Evolutionary conservation across 805 yeast genomes (phyloP).

Genomic region (Sugiyamaella valdiviana): DNA sequence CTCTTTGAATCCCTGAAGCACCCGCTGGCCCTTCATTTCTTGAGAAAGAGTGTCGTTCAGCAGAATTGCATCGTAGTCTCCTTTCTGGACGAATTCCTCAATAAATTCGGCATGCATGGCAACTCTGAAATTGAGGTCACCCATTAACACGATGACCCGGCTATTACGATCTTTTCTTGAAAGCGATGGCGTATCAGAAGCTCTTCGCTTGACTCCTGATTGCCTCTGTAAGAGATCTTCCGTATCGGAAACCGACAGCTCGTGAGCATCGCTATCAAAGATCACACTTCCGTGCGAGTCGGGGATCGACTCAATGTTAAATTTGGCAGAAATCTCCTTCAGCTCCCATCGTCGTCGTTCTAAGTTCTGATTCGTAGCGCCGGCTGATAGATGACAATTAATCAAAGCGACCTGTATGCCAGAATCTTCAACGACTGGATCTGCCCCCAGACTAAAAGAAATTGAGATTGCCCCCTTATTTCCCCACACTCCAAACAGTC

Average conservation of each 20-base stretch:
- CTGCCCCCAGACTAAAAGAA: constrained; percentile 38
- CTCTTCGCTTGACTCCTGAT: background rate
- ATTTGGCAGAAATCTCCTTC: constrained; percentile 33
- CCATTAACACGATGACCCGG: constrained; percentile 34
- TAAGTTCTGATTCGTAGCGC: constrained; percentile 36
- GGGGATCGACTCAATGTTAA: constrained; percentile 26
- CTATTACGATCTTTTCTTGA: too few relatives aligned
- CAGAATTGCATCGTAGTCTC: constrained; percentile 34
- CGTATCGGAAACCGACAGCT: constrained; percentile 12
- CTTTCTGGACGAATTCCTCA: constrained; percentile 26
- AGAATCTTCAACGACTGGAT: constrained; percentile 24
- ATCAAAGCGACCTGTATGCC: constrained; percentile 35
- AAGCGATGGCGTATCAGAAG: too few relatives aligned
- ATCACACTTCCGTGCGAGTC: constrained; percentile 24
- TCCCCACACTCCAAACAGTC: constrained; percentile 52
- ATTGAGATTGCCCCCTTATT: constrained; percentile 55
- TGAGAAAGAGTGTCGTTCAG: constrained; percentile 40
- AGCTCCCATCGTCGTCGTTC: constrained; percentile 42
- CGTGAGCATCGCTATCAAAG: constrained; percentile 28
- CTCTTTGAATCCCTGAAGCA: constrained; percentile 45
- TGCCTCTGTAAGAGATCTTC: background rate
- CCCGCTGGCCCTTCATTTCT: constrained; percentile 31
- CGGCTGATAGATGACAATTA: constrained; percentile 52
- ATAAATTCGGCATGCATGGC: constrained; percentile 30
- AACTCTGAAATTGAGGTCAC: constrained; percentile 52